Base-by-base conservation (phyloP, 768 basidiomycete genomes). In the Termitomyces sp. region DNA sequence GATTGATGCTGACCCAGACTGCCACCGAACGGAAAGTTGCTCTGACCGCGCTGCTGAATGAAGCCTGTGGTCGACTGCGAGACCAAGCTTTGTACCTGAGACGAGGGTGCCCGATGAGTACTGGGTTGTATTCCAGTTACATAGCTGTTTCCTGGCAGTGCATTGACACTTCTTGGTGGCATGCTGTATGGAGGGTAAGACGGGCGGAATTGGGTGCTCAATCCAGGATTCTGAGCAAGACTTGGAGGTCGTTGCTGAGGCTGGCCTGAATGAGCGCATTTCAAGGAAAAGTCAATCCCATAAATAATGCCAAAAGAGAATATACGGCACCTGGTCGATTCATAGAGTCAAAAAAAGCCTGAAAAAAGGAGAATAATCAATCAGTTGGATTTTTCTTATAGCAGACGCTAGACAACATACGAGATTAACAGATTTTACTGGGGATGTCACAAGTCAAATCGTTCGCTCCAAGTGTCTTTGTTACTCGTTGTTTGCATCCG, bases 231-330 rank as follows among this genome's bases (percentile, higher is more conserved):
- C 29, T 86, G 82, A 10, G 80, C 79, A 55, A 90, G 80, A 69
- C 80, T 88, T 60, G 89, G 88, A 48, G 89, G 88, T 68, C 89
- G 79, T 70, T 90, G 89, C 64, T 86, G 88, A 50, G 88, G 87
- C 80, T 89, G 89, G 65, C 88, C 87, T 90, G 68, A 56, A 64
- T 49, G 52, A 43, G 53, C 46, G 68, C 59, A 63, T 68, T 56
- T 56, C 53, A 54, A n/a, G 52, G 64, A 69, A 65, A 64, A 62
- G 55, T 57, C 50, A 48, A 55, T 59, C 41, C 23, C 20, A 57
- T 49, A 58, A 53, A 59, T 60, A 56, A 53, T 48, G 43, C 25
- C 42, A 51, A 50, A 58, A 44, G 52, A 39, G 39, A 27, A 45
- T 36, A 62, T 35, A 66, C 76, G 57, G 39, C 54, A 79, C 83